phyloP scores from a whole-genome alignment of 192 early-diverging fungal species.

The Entomortierella beljakovae region DNA sequence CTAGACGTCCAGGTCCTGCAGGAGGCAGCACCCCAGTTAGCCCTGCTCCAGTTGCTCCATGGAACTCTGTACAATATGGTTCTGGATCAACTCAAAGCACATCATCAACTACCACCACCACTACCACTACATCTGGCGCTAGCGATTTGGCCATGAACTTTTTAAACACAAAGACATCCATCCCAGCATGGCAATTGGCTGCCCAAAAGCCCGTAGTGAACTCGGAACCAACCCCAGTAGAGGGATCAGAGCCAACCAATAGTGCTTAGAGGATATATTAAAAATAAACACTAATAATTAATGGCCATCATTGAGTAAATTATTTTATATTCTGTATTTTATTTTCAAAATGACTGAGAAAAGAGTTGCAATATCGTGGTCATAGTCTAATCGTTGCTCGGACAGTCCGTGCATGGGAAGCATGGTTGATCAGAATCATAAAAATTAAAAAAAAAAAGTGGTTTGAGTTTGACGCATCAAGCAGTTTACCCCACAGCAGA shows the following conservation, averaged over 20 bases:
- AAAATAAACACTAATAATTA: not conserved
- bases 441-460: no score
- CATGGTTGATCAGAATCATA: no score
- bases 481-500: no score
- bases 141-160: slow-evolving; percentile 19
- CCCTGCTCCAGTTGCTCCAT: slow-evolving; percentile 38
- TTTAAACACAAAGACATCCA: slow-evolving; percentile 36
- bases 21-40: not conserved
- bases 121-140: slow-evolving; percentile 1
- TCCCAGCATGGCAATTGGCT: slow-evolving; percentile 78
- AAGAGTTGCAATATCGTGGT: no score
- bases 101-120: not conserved
- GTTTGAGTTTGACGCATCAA: no score
- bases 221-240: not conserved
- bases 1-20: slow-evolving; percentile 64
- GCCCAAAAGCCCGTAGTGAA: slow-evolving; percentile 18
- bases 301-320: no score
- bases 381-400: no score
- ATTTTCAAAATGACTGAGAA: no score
- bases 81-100: not conserved
- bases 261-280: not conserved
- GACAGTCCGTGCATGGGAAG: no score
- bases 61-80: slow-evolving; percentile 34
- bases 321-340: no score
- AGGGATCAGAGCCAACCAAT: not conserved